A percentile compares a stretch with the other conserved stretches of the same genome.
phyloP scores from a whole-genome alignment of 1,284 basidiomycete species.

The Heterobasidion irregulare region DNA sequence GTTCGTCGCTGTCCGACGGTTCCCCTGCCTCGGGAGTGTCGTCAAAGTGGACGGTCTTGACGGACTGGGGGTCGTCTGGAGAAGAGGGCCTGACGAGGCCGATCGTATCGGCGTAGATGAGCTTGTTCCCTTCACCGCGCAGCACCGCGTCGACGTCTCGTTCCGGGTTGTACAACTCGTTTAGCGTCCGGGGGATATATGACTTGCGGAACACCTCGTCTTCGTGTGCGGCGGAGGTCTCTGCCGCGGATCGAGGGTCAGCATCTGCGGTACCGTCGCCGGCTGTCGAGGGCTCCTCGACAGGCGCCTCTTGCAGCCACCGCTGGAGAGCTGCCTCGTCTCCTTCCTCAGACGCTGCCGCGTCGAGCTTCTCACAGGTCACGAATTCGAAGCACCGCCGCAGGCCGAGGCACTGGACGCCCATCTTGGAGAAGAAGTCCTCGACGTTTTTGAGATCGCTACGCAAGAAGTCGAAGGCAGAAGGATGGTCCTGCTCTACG shows the following conservation, averaged over 20 bases:
- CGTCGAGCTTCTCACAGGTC: slow-evolving; percentile 46
- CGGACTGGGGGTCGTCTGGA: background rate
- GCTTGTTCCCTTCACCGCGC: slow-evolving; percentile 57
- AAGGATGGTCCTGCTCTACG: slow-evolving; percentile 97
- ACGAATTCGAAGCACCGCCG: slow-evolving; percentile 86
- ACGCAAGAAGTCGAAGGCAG: slow-evolving; percentile 93
- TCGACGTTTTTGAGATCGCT: slow-evolving; percentile 91
- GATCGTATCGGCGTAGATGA: slow-evolving; percentile 85
- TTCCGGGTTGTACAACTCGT: slow-evolving; percentile 90
- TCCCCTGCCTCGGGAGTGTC: background rate
- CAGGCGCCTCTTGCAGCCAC: slow-evolving; percentile 39
- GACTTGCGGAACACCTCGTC: slow-evolving; percentile 83
- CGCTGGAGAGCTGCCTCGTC: slow-evolving; percentile 34
- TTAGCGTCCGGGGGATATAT: slow-evolving; percentile 88
- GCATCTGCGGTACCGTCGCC: slow-evolving; percentile 13
- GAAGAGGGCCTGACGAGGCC: slow-evolving; percentile 49
- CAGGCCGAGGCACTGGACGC: slow-evolving; percentile 74
- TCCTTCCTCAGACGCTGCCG: slow-evolving; percentile 24
- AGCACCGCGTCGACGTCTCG: slow-evolving; percentile 74
- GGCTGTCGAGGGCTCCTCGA: slow-evolving; percentile 12
- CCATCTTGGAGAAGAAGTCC: slow-evolving; percentile 81
- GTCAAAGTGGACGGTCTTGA: slow-evolving; percentile 1
- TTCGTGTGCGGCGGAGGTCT: slow-evolving; percentile 40
- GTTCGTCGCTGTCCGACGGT: slow-evolving; percentile 20
- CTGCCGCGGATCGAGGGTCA: slow-evolving; percentile 13